Base-by-base conservation (phyloP, 257 asterid genomes). In the Catharanthus roseus region DNA sequence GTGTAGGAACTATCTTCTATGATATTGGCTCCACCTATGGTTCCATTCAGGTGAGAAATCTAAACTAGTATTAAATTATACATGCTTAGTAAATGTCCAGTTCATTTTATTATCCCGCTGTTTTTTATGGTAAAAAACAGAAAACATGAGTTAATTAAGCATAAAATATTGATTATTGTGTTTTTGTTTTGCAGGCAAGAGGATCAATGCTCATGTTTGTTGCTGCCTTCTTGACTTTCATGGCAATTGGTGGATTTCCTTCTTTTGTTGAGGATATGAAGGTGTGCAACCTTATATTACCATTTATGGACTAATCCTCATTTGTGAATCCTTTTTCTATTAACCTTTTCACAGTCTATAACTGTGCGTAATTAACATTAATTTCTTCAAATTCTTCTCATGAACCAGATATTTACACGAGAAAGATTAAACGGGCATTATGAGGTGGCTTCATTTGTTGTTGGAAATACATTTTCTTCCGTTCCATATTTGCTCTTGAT, bases 191-290 rank as follows among this genome's bases (percentile, higher is more conserved):
- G n/a, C n/a, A n/a, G 88, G 88, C 84, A 56, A 82, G 87, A 74
- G 87, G 89, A 8, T 84, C 95, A 28, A 75, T 86, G 95, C 62
- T 78, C 18, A 65, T 75, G 72, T 87, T 64, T 74, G 56, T 81
- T 70, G 73, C 72, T 39, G 77, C 81, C 56, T 83, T 86, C 82
- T 71, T 87, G 75, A 85, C 90, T 34, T 87, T 85, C n/a, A 83
- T 87, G 93, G 84, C 89, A 7, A 87, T 87, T 49, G 93, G 93
- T 13, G 90, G 93, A 65, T 87, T 83, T 73, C 93, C 90, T 76
- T 87, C 92, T 12, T 87, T 87, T 55, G 86, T 83, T 18, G 92
- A 85, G 71, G 92, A 87, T 70, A 80, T 87, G 88, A 87, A 87
- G 72, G 93, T 85, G 77, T 19, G 41, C 13, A 44, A 3, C 8